A percentile compares a stretch with the other conserved stretches of the same genome.
phyloP scores from a whole-genome alignment of 352 stramenopile genomes.

The Phytophthora pluvialis region DNA sequence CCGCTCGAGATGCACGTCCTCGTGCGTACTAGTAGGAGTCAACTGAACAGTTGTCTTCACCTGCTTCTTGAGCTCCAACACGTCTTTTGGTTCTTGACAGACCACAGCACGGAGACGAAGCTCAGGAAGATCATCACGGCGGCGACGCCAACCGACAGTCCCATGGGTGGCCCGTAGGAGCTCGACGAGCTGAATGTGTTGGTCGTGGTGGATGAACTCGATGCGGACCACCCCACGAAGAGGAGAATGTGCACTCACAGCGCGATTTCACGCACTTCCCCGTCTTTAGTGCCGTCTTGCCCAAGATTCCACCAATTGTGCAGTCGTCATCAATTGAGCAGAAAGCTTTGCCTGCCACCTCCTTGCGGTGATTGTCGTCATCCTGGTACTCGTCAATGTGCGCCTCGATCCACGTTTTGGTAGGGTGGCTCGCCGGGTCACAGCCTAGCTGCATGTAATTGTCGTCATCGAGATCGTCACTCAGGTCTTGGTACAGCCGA shows the following conservation, averaged over 20 bases:
- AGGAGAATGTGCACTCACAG: constrained; percentile 47
- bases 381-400: constrained; percentile 51
- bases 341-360: constrained; percentile 41
- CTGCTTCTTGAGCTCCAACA: constrained; percentile 15
- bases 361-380: constrained; percentile 38
- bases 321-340: constrained; percentile 50
- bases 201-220: constrained; percentile 24
- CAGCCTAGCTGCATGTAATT: constrained; percentile 46
- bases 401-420: constrained; percentile 46
- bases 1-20: constrained; percentile 15
- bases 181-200: constrained; percentile 32
- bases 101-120: constrained; percentile 41
- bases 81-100: constrained; percentile 26
- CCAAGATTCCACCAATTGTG: constrained; percentile 31
- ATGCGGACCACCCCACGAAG: constrained; percentile 53
- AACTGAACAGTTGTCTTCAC: constrained; percentile 3
- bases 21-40: constrained; percentile 6
- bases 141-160: constrained; percentile 34
- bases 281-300: constrained; percentile 28
- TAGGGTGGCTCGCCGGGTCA: constrained; percentile 47
- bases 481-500: constrained; percentile 78
- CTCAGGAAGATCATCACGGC: constrained; percentile 41
- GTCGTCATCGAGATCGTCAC: constrained; percentile 24
- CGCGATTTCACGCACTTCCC: constrained; percentile 47
- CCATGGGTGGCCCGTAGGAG: constrained; percentile 45